A percentile compares a stretch with the other conserved stretches of the same genome.
Conservation (phyloP, 345 rosid species). For the Rhodamnia argentea region DNA sequence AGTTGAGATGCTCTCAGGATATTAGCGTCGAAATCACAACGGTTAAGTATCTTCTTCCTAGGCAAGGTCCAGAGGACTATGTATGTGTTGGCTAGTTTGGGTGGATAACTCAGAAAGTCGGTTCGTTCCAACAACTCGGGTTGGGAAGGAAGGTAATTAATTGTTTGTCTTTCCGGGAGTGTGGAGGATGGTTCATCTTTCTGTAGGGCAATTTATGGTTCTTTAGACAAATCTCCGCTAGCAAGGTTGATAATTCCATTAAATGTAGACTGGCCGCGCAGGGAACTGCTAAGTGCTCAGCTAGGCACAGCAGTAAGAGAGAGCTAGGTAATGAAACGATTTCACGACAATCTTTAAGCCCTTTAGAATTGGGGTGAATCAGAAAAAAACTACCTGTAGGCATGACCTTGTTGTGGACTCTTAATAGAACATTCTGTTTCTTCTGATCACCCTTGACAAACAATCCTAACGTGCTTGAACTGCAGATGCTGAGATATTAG, state of each 20-base stretch:
- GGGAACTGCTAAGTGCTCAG: neutral
- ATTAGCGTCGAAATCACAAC: neutral
- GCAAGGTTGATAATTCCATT: neutral
- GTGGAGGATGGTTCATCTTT: neutral
- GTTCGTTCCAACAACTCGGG: neutral
- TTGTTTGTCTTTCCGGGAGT: neutral
- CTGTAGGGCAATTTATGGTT: neutral
- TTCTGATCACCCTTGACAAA: neutral
- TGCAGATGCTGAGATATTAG: neutral
- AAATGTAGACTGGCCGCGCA: neutral
- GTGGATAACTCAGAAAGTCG: neutral
- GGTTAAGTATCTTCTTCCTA: neutral
- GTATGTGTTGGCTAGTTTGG: neutral
- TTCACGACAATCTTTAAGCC: neutral
- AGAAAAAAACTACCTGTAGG: neutral
- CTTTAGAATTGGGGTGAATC: neutral
- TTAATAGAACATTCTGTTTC: neutral
- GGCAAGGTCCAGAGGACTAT: neutral
- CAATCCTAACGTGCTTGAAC: neutral
- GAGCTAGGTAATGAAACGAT: neutral
- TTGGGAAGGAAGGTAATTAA: neutral
- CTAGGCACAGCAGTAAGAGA: neutral
- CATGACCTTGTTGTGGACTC: neutral
- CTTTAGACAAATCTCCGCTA: neutral
- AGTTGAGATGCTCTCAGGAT: neutral